These are phyloP conservation scores for Ganoderma resinaceum DNA, from an alignment of 1,284 basidiomycete species.

Conservation along the genomic window DNA sequence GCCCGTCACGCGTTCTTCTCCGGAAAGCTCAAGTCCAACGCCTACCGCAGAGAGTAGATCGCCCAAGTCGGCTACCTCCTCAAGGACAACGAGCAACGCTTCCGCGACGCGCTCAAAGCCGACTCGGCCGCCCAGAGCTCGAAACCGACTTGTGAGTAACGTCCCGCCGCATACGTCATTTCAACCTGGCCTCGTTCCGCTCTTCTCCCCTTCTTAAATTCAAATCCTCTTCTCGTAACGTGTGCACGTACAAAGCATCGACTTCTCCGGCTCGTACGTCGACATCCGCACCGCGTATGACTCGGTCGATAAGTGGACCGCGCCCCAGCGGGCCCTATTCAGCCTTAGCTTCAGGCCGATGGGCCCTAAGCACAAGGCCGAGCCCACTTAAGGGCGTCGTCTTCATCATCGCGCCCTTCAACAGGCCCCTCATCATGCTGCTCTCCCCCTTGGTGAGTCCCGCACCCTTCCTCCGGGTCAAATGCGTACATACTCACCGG, in stretches of 20 bases:
- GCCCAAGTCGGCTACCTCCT: slow-evolving; percentile 70
- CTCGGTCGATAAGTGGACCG: slow-evolving; percentile 77
- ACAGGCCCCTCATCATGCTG: slow-evolving; percentile 56
- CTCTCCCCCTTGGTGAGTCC: slow-evolving; percentile 58
- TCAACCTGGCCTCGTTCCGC: not conserved
- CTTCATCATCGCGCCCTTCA: slow-evolving; percentile 66
- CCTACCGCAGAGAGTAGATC: slow-evolving; percentile 71
- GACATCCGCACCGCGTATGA: slow-evolving; percentile 73
- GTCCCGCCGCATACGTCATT: not conserved
- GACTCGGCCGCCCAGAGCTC: slow-evolving; percentile 65
- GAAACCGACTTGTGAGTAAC: slow-evolving; percentile 61
- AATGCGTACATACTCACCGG: too few species aligned
- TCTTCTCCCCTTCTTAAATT: too few species aligned
- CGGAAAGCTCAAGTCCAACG: slow-evolving; percentile 67
- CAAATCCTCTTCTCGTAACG: too few species aligned
- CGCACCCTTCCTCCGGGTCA: too few species aligned
- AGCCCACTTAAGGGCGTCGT: slow-evolving; percentile 79
- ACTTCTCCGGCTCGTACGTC: slow-evolving; percentile 56
- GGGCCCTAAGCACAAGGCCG: slow-evolving; percentile 72
- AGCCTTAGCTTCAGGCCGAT: slow-evolving; percentile 58
- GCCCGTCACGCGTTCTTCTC: slow-evolving; percentile 59
- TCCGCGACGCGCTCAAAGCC: slow-evolving; percentile 57
- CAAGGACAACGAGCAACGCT: slow-evolving; percentile 66
- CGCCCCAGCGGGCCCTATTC: slow-evolving; percentile 56
- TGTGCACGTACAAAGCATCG: slow-evolving; percentile 49